Base-by-base conservation (phyloP, 2,329 filamentous ascomycete species). In the Aspergillus calidoustus region DNA sequence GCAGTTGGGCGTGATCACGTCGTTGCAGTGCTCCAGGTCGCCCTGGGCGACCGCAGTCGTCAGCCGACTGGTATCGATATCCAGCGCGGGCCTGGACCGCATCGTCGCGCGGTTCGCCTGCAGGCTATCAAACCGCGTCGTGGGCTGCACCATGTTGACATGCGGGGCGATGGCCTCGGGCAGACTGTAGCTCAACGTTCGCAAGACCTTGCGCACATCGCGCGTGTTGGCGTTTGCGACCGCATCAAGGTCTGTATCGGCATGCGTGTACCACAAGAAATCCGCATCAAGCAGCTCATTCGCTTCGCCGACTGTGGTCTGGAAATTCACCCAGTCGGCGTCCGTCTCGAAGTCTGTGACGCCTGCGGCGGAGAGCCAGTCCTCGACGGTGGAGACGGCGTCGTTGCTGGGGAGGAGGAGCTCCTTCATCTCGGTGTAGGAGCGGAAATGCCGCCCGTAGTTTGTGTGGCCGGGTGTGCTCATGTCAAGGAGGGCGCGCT, bases 371-470 rank as follows among this genome's bases (percentile, higher is more conserved):
- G 71, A 66, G 5, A 86, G 76, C 84, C 84, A 86, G 50, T 69
- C 61, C 8, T 77, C 73, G 15, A 85, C 77, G 0, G 78, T 71
- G 6, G 76, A 69, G 1, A 78, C 70, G 0, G 82, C 76, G 3
- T 75, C 70, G 8, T 70, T 67, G 15, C 71, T 76, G 0, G 84
- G 84, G 5, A 75, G 76, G 25, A 86, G 76, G 64, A 86, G 78
- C 9, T 77, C 75, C 57, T 81, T 80, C 58, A 85, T 80, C 63
- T 84, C 80, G 9, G 82, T 76, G 7, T 81, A 78, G 15, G 70
- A 70, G 17, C 77, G 73, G 65, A 85, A 78, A 64, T 85, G 79
- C 48, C 79, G 76, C 19, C 84, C 83, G 61, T 86, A 86, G 19
- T 75, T 77, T 1, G 69, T 59, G 59, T 82, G 76, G 4, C 72